phyloP scores from a whole-genome alignment of 2,329 filamentous ascomycete genomes.

The Diaporthe vexans region DNA sequence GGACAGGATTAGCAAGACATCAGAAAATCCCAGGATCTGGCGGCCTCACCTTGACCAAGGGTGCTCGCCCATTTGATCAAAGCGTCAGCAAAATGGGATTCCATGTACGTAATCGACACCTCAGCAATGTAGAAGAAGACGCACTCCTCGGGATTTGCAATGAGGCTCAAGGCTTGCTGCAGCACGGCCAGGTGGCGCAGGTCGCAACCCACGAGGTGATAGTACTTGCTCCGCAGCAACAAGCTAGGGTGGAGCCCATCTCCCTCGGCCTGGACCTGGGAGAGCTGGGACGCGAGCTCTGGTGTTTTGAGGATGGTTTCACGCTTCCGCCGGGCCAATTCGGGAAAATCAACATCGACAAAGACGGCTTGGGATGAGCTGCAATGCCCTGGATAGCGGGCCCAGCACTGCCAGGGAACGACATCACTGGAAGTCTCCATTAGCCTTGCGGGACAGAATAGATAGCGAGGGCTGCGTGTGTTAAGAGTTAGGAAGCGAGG shows the following conservation, averaged over 20 bases:
- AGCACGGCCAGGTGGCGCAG: constrained; percentile 76
- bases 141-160: constrained; percentile 70
- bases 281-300: constrained; percentile 68
- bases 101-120: constrained; percentile 93
- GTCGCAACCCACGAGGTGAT: constrained; percentile 86
- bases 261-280: constrained; percentile 57
- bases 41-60: constrained; percentile 72
- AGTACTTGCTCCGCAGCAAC: constrained; percentile 76
- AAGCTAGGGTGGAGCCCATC: constrained; percentile 56
- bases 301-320: constrained; percentile 74
- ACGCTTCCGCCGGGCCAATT: constrained; percentile 82
- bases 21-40: not conserved
- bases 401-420: constrained; percentile 85
- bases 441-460: not conserved
- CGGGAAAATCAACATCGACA: constrained; percentile 88
- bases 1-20: constrained; percentile 45
- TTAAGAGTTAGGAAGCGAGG: not conserved
- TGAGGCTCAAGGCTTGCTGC: constrained; percentile 68
- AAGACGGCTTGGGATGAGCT: constrained; percentile 69
- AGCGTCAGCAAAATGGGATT: constrained; percentile 77
- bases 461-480: not conserved
- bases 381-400: constrained; percentile 72
- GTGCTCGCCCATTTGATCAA: constrained; percentile 84
- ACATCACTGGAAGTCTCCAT: constrained; percentile 74
- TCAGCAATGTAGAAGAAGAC: constrained; percentile 87